Evolutionary conservation across 2,329 filamentous ascomycete genomes (phyloP).

Genomic region (Tolypocladium album): DNA sequence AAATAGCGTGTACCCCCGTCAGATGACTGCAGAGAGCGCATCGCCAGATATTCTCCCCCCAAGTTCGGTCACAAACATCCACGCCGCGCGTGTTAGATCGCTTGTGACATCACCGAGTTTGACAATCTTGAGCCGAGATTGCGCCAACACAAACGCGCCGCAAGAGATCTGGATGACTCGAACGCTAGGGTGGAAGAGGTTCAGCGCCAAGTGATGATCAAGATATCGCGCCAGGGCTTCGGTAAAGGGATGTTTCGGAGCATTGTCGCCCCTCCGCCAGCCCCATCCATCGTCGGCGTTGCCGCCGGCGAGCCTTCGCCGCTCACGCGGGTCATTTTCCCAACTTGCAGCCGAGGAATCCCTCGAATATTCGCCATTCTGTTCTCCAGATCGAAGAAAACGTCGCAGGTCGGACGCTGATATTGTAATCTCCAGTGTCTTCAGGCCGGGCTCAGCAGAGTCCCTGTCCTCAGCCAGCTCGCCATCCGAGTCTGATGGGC

Average conservation of each 20-base stretch:
- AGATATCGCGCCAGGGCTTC: slow-evolving; percentile 39
- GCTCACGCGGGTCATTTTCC: slow-evolving; percentile 23
- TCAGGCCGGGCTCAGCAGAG: slow-evolving; percentile 16
- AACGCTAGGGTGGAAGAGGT: slow-evolving; percentile 46
- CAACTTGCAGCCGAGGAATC: slow-evolving; percentile 9
- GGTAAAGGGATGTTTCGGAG: slow-evolving; percentile 29
- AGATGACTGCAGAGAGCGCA: neutral
- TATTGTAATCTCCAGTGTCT: slow-evolving; percentile 40
- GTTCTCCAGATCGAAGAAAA: slow-evolving; percentile 32
- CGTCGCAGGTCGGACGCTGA: slow-evolving; percentile 33
- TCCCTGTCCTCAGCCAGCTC: slow-evolving; percentile 8
- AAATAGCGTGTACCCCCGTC: neutral
- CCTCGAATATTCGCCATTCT: slow-evolving; percentile 1
- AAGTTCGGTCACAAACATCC: slow-evolving; percentile 25
- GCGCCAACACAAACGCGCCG: slow-evolving; percentile 43
- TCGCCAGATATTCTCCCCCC: slow-evolving; percentile 21
- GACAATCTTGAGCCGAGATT: slow-evolving; percentile 38
- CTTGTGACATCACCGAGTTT: slow-evolving; percentile 18
- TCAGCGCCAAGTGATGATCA: slow-evolving; percentile 39
- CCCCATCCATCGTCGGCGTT: slow-evolving; percentile 42
- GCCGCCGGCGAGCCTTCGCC: slow-evolving; percentile 34
- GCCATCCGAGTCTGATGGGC: slow-evolving; percentile 3
- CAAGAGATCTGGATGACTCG: slow-evolving; percentile 42
- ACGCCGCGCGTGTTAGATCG: slow-evolving; percentile 21
- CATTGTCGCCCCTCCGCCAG: slow-evolving; percentile 26